Evolutionary conservation across 106 monocot species (phyloP), one percentile per base, ranked within the genome.

Genomic region (Xerophyta viscosa): DNA sequence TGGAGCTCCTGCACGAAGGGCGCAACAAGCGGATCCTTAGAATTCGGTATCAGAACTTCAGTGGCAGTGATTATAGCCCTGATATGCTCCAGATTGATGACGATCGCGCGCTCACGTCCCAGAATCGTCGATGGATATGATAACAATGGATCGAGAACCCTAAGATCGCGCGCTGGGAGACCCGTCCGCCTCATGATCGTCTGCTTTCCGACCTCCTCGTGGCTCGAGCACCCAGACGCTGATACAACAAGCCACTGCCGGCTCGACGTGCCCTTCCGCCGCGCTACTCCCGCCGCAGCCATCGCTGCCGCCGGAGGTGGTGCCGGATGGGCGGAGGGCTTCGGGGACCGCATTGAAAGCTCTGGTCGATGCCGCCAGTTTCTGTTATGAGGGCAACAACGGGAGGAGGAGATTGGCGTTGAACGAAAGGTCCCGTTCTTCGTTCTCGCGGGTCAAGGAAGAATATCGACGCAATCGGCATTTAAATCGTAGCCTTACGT

Each of bases 71-170:
- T 63, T 46, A 83, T 60, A 8, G 70, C 78, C 63, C 73, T 74
- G 33, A 77, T 67, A 27, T 74, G 78, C 64, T 84, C 84, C 64
- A 84, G 33, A 27, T 84, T 84, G 36, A 84, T 66, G 14, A 83
- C 82, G 60, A 83, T 73, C 31, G 77, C 77, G 50, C 71, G 46
- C 70, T 78, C 83, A 41, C 83, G 51, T 1, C 83, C 83, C 2
- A 83, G 56, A 22, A 78, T 74, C 26, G 74, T 83, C 15, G 74
- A 83, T 27, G 78, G 78, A 41, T 83, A 83, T 37, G 77, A 77
- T 26, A 83, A 50, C 58, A 66, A 50, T 13, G 78, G 74, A 46
- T 84, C 84, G n/a, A 84, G 68, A 4, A 75, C 58, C 58, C 84
- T 48, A 43, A 78, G 61, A 47, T 78, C 84, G 13, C 84, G 66